Conservation (phyloP, 2,329 filamentous ascomycete genomes). For the Monosporascus sp. region DNA sequence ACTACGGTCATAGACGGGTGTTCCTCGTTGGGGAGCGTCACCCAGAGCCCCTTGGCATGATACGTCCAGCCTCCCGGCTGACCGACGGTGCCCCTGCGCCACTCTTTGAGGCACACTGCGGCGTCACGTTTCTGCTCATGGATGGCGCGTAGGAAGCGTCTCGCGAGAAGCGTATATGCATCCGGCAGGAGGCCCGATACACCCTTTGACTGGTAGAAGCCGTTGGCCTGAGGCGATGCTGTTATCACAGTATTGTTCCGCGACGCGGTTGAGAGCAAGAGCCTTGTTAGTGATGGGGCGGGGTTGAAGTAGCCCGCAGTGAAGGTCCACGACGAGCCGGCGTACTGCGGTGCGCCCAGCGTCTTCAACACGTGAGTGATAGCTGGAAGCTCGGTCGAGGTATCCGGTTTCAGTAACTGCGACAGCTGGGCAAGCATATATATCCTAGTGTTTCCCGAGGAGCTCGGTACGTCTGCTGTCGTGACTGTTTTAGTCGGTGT, state of each 20-base stretch:
- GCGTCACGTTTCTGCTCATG: conserved; percentile 41
- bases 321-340: conserved; percentile 81
- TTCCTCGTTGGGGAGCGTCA: conserved; percentile 62
- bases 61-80: conserved; percentile 90
- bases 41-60: conserved; percentile 94
- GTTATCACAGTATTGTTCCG: conserved; percentile 77
- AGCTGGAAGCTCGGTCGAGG: conserved; percentile 83
- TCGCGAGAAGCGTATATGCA: conserved; percentile 85
- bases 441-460: conserved; percentile 58
- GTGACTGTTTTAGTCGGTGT: conserved; percentile 37
- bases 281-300: conserved; percentile 71
- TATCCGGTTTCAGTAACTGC: conserved; percentile 71
- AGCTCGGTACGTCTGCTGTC: conserved; percentile 11
- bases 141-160: conserved; percentile 66
- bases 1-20: conserved; percentile 76
- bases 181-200: conserved; percentile 86
- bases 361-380: conserved; percentile 68
- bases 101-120: conserved; percentile 75
- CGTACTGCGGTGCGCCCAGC: conserved; percentile 58
- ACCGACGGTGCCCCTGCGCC: conserved; percentile 76
- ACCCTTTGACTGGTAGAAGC: conserved; percentile 84
- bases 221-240: conserved; percentile 88
- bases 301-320: conserved; percentile 99
- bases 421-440: conserved; percentile 88
- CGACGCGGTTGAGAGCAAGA: conserved; percentile 70